These are phyloP conservation scores for Trichoderma hamatum DNA, from an alignment of 2,329 filamentous ascomycete species.

Conservation along the genomic window DNA sequence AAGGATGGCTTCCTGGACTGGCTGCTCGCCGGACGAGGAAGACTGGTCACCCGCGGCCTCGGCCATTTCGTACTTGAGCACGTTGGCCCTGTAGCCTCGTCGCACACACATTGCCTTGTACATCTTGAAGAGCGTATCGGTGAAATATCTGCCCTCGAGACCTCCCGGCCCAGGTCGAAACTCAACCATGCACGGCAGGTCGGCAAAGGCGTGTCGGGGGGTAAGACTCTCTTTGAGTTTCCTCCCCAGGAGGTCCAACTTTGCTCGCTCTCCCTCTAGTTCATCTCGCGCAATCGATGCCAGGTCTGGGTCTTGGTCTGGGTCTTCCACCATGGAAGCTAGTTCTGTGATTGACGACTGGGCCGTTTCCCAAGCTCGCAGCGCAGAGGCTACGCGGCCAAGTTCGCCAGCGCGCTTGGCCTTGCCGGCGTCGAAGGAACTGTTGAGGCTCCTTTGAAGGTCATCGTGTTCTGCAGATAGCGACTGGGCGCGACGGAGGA, in stretches of 20 bases:
- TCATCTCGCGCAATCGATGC: constrained; percentile 80
- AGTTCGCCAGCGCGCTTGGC: constrained; percentile 66
- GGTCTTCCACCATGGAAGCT: constrained; percentile 48
- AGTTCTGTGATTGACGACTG: constrained; percentile 59
- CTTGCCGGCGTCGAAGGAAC: constrained; percentile 58
- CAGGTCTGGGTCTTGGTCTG: constrained; percentile 67
- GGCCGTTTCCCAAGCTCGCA: constrained; percentile 61
- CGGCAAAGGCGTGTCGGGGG: constrained; percentile 85
- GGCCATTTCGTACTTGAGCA: constrained; percentile 79
- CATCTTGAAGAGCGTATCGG: constrained; percentile 85
- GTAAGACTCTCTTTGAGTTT: constrained; percentile 77
- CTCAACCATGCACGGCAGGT: constrained; percentile 88
- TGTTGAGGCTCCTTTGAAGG: constrained; percentile 55
- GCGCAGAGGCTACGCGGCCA: constrained; percentile 57
- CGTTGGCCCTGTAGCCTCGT: constrained; percentile 64
- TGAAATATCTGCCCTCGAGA: constrained; percentile 88
- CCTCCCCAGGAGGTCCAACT: constrained; percentile 65
- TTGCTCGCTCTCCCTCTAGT: constrained; percentile 64
- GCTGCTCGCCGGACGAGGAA: constrained; percentile 62
- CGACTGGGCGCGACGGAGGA: constrained; percentile 62
- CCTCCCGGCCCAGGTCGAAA: constrained; percentile 91
- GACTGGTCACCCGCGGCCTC: constrained; percentile 63
- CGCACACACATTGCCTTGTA: constrained; percentile 78
- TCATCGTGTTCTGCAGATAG: constrained; percentile 61
- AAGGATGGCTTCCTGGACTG: constrained; percentile 84